These are phyloP conservation scores for Eucalyptus cladocalyx DNA, from an alignment of 345 rosid genomes.

Conservation along the genomic window DNA sequence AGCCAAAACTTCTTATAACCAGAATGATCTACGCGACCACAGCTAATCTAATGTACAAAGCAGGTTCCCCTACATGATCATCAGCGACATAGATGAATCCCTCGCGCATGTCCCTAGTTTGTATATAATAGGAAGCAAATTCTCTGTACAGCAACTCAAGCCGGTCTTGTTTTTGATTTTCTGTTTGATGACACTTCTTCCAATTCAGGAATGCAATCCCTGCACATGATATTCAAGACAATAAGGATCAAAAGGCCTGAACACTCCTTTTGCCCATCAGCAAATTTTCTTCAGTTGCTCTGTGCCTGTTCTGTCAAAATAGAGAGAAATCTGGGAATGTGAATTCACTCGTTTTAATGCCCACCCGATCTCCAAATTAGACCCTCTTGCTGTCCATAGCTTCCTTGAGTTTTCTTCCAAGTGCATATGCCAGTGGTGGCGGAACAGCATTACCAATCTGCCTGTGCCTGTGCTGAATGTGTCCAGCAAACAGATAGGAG, in stretches of 20 bases:
- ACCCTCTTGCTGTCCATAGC: constrained; percentile 25
- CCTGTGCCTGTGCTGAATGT: constrained; percentile 48
- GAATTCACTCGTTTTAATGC: not conserved
- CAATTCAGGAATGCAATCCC: not conserved
- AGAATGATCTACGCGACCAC: not conserved
- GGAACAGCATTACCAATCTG: constrained; percentile 97
- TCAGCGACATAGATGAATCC: not conserved
- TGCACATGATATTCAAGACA: not conserved
- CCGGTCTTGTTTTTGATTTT: not conserved
- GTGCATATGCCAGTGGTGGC: constrained; percentile 72
- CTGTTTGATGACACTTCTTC: not conserved
- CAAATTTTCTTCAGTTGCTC: not conserved
- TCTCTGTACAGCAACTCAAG: not conserved
- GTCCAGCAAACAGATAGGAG: constrained; percentile 50
- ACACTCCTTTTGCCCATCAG: not conserved
- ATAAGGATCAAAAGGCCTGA: not conserved
- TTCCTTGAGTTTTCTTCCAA: constrained; percentile 80
- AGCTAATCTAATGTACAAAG: not conserved
- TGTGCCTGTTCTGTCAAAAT: not conserved
- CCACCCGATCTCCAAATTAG: not conserved
- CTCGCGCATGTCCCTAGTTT: not conserved
- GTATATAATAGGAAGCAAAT: not conserved
- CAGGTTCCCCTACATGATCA: not conserved
- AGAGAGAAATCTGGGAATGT: not conserved
- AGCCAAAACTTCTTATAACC: not conserved